Evolutionary conservation across 768 basidiomycete species (phyloP).

Genomic region (Suillus weaverae): DNA sequence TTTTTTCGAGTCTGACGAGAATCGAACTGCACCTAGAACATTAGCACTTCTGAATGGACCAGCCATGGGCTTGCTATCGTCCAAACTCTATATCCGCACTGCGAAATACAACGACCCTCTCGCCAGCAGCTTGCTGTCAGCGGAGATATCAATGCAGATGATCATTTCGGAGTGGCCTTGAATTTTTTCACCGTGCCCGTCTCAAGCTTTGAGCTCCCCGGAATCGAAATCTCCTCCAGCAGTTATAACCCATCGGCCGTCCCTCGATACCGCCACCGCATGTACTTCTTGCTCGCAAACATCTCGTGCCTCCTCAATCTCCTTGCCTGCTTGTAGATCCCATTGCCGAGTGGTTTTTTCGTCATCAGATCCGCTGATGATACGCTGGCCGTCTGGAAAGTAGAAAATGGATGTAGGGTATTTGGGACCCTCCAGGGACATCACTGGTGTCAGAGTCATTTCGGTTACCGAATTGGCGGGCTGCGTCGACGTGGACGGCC

Average conservation of each 20-base stretch:
- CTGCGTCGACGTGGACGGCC: background rate
- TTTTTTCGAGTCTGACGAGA: background rate
- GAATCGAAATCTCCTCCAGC: background rate
- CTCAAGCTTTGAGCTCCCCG: background rate
- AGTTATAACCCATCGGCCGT: background rate
- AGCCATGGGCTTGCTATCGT: background rate
- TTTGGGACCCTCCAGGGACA: background rate
- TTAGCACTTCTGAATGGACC: background rate
- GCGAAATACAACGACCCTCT: background rate
- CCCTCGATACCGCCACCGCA: background rate
- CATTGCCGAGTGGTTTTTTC: background rate
- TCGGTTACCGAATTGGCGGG: background rate
- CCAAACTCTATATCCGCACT: background rate
- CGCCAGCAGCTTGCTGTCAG: background rate
- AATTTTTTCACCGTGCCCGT: background rate
- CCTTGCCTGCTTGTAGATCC: background rate
- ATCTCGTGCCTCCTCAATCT: background rate
- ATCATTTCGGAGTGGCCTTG: background rate
- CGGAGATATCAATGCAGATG: background rate
- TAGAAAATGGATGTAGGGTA: background rate
- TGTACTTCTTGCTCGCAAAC: background rate
- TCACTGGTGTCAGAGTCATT: background rate
- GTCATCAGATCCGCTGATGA: background rate
- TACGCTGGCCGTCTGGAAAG: background rate
- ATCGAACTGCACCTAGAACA: background rate